Conservation (phyloP, 2,329 filamentous ascomycete genomes). For the Fusarium odoratissimum region DNA sequence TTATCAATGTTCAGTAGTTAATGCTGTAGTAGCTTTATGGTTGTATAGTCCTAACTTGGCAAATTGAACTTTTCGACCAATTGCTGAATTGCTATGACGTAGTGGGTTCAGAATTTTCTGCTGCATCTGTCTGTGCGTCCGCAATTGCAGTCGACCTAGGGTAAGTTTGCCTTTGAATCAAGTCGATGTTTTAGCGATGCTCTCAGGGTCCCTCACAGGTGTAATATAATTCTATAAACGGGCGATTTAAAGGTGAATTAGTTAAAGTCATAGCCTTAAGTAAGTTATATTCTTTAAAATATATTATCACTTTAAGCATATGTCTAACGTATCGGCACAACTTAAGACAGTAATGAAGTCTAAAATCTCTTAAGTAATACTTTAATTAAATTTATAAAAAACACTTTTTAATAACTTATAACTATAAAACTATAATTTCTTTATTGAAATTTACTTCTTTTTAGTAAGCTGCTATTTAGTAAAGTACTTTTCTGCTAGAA, state of each 20-base stretch:
- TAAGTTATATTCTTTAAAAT: no score
- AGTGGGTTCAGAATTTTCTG: neutral
- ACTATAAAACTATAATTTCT: no score
- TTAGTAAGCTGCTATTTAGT: fast-evolving
- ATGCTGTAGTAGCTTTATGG: no score
- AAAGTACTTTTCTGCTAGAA: fast-evolving
- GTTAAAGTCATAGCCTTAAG: fast-evolving
- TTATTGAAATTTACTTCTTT: no score
- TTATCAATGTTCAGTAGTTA: neutral
- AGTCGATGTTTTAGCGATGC: no score
- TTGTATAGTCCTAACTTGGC: neutral
- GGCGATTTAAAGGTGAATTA: fast-evolving
- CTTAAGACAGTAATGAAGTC: no score
- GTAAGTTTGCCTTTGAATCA: neutral
- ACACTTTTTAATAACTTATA: no score
- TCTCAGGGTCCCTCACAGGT: fast-evolving
- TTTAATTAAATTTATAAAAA: no score
- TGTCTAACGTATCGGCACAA: no score
- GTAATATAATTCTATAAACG: fast-evolving
- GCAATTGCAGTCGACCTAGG: neutral
- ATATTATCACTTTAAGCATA: no score
- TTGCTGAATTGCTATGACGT: neutral
- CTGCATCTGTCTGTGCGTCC: fast-evolving
- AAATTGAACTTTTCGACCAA: neutral
- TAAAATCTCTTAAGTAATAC: no score